phyloP scores from a whole-genome alignment of 2,329 filamentous ascomycete genomes.

The Microdochium paspali region DNA sequence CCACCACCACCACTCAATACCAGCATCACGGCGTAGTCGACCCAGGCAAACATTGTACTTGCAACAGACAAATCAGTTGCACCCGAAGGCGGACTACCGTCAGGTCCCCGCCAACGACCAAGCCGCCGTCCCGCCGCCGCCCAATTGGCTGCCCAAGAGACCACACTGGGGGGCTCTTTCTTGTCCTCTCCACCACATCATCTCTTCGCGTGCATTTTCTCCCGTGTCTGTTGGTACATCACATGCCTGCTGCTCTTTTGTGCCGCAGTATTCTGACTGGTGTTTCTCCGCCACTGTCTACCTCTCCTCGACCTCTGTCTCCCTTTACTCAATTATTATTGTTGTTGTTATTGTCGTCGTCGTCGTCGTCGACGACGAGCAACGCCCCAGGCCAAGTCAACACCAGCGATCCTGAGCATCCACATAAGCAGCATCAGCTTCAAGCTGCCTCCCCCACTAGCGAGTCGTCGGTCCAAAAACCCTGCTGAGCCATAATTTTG shows the following conservation, averaged over 20 bases:
- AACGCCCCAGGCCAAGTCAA: too few relatives aligned
- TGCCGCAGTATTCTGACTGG: not conserved
- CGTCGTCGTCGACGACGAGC: too few relatives aligned
- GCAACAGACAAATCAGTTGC: too few relatives aligned
- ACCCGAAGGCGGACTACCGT: too few relatives aligned
- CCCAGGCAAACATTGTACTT: too few relatives aligned
- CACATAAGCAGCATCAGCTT: not conserved
- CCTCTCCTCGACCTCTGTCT: not conserved
- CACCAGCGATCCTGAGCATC: not conserved
- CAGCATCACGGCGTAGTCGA: too few relatives aligned
- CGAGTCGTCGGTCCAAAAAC: not conserved
- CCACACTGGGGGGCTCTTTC: not conserved
- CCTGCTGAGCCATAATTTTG: not conserved
- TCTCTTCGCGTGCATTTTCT: constrained; percentile 1
- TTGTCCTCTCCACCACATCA: not conserved
- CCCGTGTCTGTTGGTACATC: not conserved
- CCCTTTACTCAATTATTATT: too few relatives aligned
- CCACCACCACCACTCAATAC: too few relatives aligned
- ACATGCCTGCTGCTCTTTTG: not conserved
- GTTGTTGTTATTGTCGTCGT: too few relatives aligned
- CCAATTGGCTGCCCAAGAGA: not conserved
- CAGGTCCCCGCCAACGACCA: not conserved
- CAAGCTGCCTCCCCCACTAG: not conserved
- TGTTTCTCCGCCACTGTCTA: not conserved
- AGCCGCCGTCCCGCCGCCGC: not conserved